Conservation (phyloP, 1,139 yeast genomes). For the Sugiyamaella japonica region DNA sequence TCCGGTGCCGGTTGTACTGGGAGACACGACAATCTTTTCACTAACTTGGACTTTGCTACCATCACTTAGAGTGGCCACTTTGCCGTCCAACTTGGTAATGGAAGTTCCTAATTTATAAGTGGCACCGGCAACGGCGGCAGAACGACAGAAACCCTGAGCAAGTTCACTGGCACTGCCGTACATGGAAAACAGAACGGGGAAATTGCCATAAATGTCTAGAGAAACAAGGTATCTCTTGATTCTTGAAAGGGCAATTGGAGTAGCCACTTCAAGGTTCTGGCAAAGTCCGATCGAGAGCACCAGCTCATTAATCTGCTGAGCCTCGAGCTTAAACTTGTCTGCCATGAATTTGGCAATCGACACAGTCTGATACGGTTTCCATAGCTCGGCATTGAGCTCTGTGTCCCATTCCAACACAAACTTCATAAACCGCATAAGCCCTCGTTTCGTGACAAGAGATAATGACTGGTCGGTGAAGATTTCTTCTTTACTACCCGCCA, state of each 20-base stretch:
- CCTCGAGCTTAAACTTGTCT: conserved; percentile 66
- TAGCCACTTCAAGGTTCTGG: conserved; percentile 55
- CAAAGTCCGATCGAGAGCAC: conserved; percentile 85
- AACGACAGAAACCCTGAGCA: conserved; percentile 94
- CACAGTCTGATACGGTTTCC: conserved; percentile 55
- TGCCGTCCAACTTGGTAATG: conserved; percentile 65
- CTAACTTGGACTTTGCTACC: conserved; percentile 71
- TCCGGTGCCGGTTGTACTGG: conserved; percentile 23
- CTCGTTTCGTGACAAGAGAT: conserved; percentile 73
- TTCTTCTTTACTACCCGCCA: conserved; percentile 82
- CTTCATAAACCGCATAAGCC: conserved; percentile 89
- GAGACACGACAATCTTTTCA: conserved; percentile 61
- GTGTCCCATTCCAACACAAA: conserved; percentile 74
- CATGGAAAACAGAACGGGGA: conserved; percentile 88
- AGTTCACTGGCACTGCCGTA: conserved; percentile 97
- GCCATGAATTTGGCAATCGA: conserved; percentile 61
- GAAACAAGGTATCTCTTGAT: conserved; percentile 81
- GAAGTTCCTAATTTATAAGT: conserved; percentile 63
- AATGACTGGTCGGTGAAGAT: conserved; percentile 88
- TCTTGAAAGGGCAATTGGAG: conserved; percentile 74
- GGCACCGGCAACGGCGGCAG: conserved; percentile 98
- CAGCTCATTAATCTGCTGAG: conserved; percentile 76
- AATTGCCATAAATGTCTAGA: conserved; percentile 90
- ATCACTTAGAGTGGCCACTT: conserved; percentile 72
- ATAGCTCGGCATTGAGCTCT: conserved; percentile 39